These are phyloP conservation scores for Bipolaris victoriae DNA, from an alignment of 2,329 filamentous ascomycete genomes.

Conservation along the genomic window DNA sequence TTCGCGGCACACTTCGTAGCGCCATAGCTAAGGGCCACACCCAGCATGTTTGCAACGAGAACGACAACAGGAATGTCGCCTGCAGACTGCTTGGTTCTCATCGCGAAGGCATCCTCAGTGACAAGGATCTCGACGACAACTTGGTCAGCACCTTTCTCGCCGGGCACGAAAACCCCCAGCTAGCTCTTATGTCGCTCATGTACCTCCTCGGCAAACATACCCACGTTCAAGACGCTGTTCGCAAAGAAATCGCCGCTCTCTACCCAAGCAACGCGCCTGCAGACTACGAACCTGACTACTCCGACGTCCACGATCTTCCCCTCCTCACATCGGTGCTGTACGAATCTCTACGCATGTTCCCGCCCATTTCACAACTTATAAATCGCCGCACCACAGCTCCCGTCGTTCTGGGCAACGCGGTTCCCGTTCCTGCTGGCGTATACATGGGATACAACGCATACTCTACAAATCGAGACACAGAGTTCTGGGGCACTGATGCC, in stretches of 20 bases:
- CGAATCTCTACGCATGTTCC: conserved; percentile 57
- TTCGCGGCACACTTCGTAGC: conserved; percentile 28
- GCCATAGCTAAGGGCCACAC: conserved; percentile 31
- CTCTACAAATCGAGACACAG: conserved; percentile 32
- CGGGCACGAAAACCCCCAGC: conserved; percentile 37
- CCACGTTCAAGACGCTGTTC: conserved; percentile 27
- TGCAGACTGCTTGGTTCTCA: conserved; percentile 33
- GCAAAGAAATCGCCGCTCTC: conserved; percentile 26
- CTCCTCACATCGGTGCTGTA: conserved; percentile 55
- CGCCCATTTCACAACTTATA: conserved; percentile 58
- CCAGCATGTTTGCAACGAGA: conserved; percentile 34
- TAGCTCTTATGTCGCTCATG: conserved; percentile 34
- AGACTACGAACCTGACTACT: conserved; percentile 27
- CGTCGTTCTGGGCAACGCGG: conserved; percentile 29
- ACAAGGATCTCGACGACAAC: conserved; percentile 38
- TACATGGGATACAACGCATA: conserved; percentile 41
- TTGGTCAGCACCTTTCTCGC: conserved; percentile 36
- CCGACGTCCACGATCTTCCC: conserved; percentile 47
- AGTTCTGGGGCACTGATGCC: conserved; percentile 37
- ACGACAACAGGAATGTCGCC: conserved; percentile 25
- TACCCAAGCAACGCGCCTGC: conserved; percentile 19
- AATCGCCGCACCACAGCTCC: conserved; percentile 51
- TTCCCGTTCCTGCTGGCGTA: conserved; percentile 28
- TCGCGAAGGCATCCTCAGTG: conserved; percentile 26
- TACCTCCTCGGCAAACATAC: conserved; percentile 31